Evolutionary conservation across 2,329 filamentous ascomycete genomes (phyloP).

Genomic region (Orbilia ellipsospora): DNA sequence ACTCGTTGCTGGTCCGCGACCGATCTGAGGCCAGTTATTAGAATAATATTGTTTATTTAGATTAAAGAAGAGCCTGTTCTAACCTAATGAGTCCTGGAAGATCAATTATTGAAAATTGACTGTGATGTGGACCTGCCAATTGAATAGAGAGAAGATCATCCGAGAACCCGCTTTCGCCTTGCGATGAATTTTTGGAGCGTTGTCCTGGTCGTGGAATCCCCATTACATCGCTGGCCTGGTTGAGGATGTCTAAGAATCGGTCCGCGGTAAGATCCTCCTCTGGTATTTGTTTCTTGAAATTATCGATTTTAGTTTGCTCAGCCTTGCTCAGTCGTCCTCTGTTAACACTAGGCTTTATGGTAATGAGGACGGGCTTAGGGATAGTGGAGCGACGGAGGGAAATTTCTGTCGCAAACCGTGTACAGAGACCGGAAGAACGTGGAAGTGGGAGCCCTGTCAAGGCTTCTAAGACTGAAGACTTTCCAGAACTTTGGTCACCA

Average conservation of each 20-base stretch:
- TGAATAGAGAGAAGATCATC: conserved; percentile 37
- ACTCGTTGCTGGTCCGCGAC: conserved; percentile 31
- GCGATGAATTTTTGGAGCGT: neutral
- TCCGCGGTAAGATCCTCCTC: conserved; percentile 31
- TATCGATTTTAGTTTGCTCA: conserved; percentile 20
- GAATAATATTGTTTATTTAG: neutral
- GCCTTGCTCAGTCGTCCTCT: neutral
- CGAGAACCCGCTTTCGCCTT: conserved; percentile 20
- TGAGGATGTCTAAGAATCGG: conserved; percentile 28
- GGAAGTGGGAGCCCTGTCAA: conserved; percentile 63
- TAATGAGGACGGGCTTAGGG: conserved; percentile 59
- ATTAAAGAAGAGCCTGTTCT: neutral
- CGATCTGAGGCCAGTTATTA: neutral
- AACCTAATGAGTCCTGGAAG: conserved; percentile 39
- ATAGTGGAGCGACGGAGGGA: conserved; percentile 61
- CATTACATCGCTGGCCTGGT: conserved; percentile 41
- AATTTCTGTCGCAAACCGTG: conserved; percentile 66
- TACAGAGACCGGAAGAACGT: conserved; percentile 62
- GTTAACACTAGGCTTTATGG: conserved; percentile 16
- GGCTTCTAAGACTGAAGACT: conserved; percentile 61
- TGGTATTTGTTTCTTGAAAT: conserved; percentile 42
- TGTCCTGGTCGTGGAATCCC: conserved; percentile 25
- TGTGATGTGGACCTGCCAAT: conserved; percentile 29
- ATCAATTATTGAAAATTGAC: conserved; percentile 42
- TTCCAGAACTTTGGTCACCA: conserved; percentile 64